Percentiles rank a stretch among this genome's conserved stretches.
These are phyloP conservation scores for Tremella fuciformis DNA, from an alignment of 768 basidiomycete species.

Conservation along the genomic window DNA sequence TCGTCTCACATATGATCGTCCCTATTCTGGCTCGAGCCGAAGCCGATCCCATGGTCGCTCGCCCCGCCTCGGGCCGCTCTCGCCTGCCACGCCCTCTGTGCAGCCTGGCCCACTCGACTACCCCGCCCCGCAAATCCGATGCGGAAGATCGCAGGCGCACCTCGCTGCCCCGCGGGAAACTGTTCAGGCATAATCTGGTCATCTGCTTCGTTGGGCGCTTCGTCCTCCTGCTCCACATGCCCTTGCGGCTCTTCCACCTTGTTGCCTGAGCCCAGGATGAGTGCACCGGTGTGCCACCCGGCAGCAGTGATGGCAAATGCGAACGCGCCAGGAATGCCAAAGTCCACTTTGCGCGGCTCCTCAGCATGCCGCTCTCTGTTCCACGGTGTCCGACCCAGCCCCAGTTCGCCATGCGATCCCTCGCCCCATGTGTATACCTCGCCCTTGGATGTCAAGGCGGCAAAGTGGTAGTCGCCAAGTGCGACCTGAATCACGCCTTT, in stretches of 20 bases:
- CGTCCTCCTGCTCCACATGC: not conserved
- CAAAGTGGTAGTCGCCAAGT: constrained; percentile 88
- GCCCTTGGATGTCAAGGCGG: constrained; percentile 74
- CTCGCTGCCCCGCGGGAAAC: constrained; percentile 1
- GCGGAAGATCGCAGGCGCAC: not conserved
- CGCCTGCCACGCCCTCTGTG: not conserved
- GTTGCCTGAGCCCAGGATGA: constrained; percentile 63
- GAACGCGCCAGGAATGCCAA: constrained; percentile 55
- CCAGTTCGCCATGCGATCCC: constrained; percentile 75
- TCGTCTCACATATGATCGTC: no score
- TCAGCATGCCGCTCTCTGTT: constrained; percentile 58
- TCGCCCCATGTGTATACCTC: constrained; percentile 76
- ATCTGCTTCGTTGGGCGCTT: not conserved
- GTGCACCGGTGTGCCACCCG: constrained; percentile 89
- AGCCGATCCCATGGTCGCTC: not conserved
- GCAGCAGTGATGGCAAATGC: constrained; percentile 76
- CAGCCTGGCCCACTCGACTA: not conserved
- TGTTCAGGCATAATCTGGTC: not conserved
- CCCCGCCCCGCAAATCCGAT: constrained; percentile 10
- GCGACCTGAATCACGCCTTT: constrained; percentile 77
- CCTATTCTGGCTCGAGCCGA: no score
- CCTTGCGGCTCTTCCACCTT: not conserved
- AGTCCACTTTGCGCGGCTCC: constrained; percentile 48
- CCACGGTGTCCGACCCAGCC: constrained; percentile 59
- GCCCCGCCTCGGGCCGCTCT: not conserved